Base-by-base conservation (phyloP, 768 basidiomycete species). In the Rhodosporidiobolus sp. region DNA sequence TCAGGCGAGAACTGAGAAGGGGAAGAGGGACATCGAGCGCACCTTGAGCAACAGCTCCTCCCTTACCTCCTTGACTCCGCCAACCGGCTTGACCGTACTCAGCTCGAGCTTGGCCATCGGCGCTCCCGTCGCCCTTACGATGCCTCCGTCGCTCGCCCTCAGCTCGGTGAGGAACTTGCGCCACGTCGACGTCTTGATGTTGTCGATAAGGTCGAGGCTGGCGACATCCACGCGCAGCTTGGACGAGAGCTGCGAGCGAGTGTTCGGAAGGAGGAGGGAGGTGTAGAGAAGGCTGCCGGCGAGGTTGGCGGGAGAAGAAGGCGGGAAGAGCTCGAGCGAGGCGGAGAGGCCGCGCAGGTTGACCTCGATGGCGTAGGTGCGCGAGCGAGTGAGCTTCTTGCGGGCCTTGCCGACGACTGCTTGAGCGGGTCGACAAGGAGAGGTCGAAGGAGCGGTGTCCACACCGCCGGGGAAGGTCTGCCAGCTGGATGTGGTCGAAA, bases 141-240 rank as follows among this genome's bases (percentile, higher is more conserved):
- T 92, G 0, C 95, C 95, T 66, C 87, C 86, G 26, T 90, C 88
- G 82, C 95, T 92, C 14, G 89, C 85, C 50, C 89, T 86, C 79
- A 96, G 84, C 65, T 88, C 87, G 7, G 93, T 94, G 70, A 99
- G 83, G 80, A 99, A 98, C 80, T 95, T 98, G 82, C 89, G 90
- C 96, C 96, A 99, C 0, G 96, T 97, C 16, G 94, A 97, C 0
- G 94, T 94, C 83, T 91, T 94, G 84, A 99, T 93, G 79, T 96
- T 94, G 80, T 99, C 96, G 62, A 98, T 83, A 70, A 98, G 96
- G 81, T 96, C 92, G 28, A 92, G 77, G 72, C 91, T 87, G 69
- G 82, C 85, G 62, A 94, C 84, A 17, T 87, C 88, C 20, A 87
- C 85, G 58, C 90, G 84, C 3, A 87, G 85, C 63, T 89, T 84